Evolutionary conservation across 768 basidiomycete species (phyloP).

Genomic region (Panaeolus cyanescens): DNA sequence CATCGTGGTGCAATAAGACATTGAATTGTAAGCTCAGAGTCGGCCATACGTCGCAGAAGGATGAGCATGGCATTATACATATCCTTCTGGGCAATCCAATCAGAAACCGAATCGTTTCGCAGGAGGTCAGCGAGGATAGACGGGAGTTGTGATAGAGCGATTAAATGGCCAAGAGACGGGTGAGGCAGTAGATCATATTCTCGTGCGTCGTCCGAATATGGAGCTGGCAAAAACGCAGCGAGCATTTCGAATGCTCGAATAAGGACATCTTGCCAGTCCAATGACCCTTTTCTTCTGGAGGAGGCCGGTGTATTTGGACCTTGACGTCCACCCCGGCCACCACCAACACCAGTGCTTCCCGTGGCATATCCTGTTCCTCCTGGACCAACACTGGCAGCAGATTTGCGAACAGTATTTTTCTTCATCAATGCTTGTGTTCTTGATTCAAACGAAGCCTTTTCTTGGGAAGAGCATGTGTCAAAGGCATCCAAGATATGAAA

Average conservation of each 20-base stretch:
- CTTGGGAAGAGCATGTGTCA: slow-evolving; percentile 45
- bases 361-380: slow-evolving; percentile 54
- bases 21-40: slow-evolving; percentile 51
- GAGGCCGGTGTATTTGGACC: neutral
- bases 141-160: slow-evolving; percentile 48
- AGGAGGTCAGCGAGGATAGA: slow-evolving; percentile 45
- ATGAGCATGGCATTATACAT: slow-evolving; percentile 51
- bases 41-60: slow-evolving; percentile 48
- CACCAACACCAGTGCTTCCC: slow-evolving; percentile 42
- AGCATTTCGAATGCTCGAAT: slow-evolving; percentile 40
- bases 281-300: neutral
- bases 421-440: slow-evolving; percentile 36
- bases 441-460: slow-evolving; percentile 38
- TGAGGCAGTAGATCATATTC: slow-evolving; percentile 55
- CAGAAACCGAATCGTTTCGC: slow-evolving; percentile 57
- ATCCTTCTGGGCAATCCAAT: slow-evolving; percentile 50
- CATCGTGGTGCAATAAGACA: slow-evolving; percentile 41
- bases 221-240: slow-evolving; percentile 43
- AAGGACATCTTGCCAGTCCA: slow-evolving; percentile 41
- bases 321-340: slow-evolving; percentile 47
- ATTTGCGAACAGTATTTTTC: slow-evolving; percentile 15
- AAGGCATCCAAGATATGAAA: slow-evolving; percentile 52
- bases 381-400: slow-evolving; percentile 40
- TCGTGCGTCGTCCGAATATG: slow-evolving; percentile 43
- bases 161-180: slow-evolving; percentile 39